Conservation (phyloP, 2,329 filamentous ascomycete species). For the Apiospora saccharicola region DNA sequence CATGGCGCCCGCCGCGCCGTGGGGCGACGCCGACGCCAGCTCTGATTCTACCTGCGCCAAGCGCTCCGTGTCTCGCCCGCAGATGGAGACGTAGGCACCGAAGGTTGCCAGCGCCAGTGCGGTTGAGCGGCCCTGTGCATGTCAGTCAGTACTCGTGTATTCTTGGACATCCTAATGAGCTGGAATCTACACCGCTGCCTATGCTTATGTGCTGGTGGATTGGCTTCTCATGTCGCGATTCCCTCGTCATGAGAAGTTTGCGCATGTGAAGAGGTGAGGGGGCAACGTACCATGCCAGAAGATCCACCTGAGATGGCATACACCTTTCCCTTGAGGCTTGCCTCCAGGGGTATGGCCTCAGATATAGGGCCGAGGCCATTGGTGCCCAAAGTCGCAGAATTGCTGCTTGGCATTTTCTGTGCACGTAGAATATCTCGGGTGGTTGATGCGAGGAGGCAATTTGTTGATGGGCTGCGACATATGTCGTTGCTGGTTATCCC, state of each 20-base stretch:
- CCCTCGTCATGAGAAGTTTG: background rate
- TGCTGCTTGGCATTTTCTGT: background rate
- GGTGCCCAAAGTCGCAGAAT: background rate
- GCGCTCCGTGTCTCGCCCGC: background rate
- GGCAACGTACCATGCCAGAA: background rate
- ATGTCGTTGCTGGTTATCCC: too few species aligned
- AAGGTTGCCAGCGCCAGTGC: conserved; percentile 13
- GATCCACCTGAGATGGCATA: conserved; percentile 7
- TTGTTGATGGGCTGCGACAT: background rate
- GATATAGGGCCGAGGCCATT: background rate
- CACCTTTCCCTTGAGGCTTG: conserved; percentile 15
- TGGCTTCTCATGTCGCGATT: background rate
- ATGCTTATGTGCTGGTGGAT: background rate
- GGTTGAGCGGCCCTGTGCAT: background rate
- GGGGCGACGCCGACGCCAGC: background rate
- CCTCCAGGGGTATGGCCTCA: conserved; percentile 6
- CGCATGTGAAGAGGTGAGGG: background rate
- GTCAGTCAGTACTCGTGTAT: background rate
- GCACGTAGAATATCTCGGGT: background rate
- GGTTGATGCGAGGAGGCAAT: background rate
- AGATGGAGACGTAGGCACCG: conserved; percentile 20
- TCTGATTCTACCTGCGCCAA: background rate
- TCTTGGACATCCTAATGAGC: background rate
- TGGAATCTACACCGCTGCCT: background rate
- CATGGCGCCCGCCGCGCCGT: background rate